Conservation (phyloP, 106 monocot genomes). For the Dendrobium catenatum region DNA sequence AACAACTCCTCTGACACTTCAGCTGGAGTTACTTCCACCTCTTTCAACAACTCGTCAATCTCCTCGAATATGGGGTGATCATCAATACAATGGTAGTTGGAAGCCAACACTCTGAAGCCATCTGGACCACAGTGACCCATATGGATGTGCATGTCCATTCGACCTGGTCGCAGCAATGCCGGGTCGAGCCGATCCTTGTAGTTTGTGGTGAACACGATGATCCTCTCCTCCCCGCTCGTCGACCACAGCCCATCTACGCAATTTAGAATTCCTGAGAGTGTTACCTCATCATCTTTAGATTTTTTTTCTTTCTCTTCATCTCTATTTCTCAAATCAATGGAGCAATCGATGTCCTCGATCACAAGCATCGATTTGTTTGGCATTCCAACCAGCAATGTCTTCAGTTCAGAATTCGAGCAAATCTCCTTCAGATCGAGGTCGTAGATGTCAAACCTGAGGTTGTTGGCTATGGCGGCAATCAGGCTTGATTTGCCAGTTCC, state of each 20-base stretch:
- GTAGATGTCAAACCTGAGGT: slow-evolving; percentile 23
- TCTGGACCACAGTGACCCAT: slow-evolving; percentile 14
- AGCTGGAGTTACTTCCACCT: slow-evolving; percentile 26
- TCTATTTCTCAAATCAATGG: slow-evolving; percentile 5
- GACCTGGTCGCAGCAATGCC: slow-evolving; percentile 20
- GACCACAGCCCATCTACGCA: slow-evolving; percentile 32
- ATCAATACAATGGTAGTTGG: slow-evolving; percentile 17
- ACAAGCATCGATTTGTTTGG: slow-evolving; percentile 18
- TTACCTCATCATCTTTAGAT: neutral
- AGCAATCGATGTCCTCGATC: slow-evolving; percentile 29
- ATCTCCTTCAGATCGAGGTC: slow-evolving; percentile 20
- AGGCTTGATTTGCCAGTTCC: slow-evolving; percentile 38
- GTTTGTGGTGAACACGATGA: slow-evolving; percentile 31
- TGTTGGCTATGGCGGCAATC: slow-evolving; percentile 30
- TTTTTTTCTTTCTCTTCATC: neutral
- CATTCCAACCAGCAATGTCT: slow-evolving; percentile 2
- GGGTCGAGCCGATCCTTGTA: slow-evolving; percentile 22
- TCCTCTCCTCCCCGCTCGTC: slow-evolving; percentile 15
- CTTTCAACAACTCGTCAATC: slow-evolving; percentile 16
- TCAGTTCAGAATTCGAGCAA: neutral
- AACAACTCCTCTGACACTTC: slow-evolving; percentile 30
- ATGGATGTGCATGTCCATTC: slow-evolving; percentile 35
- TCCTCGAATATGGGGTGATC: slow-evolving; percentile 15
- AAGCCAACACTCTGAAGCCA: slow-evolving; percentile 15
- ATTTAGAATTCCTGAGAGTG: slow-evolving; percentile 23